These are phyloP conservation scores for Leucosporidium creatinivorum DNA, from an alignment of 768 basidiomycete species.

Conservation along the genomic window DNA sequence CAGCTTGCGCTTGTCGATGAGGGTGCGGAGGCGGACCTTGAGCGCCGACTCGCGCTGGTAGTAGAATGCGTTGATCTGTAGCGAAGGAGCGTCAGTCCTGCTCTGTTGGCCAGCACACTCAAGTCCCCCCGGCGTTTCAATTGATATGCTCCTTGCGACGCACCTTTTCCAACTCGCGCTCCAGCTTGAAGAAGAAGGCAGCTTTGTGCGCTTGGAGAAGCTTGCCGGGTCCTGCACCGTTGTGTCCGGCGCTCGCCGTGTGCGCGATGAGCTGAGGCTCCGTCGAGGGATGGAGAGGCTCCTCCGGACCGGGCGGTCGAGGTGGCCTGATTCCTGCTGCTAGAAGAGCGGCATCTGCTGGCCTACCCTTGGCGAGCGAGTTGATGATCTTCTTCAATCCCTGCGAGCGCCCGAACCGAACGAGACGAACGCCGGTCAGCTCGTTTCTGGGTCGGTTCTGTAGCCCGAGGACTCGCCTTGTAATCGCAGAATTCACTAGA, in stretches of 20 bases:
- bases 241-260: constrained; percentile 20
- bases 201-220: constrained; percentile 92
- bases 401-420: too few relatives aligned
- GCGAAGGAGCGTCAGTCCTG: neutral
- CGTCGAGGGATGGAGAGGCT: constrained; percentile 15
- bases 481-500: too few relatives aligned
- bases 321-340: constrained; percentile 57
- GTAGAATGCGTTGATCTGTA: constrained; percentile 94
- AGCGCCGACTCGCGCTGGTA: constrained; percentile 94
- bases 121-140: neutral
- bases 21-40: constrained; percentile 79
- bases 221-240: constrained; percentile 50
- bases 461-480: too few relatives aligned
- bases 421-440: neutral
- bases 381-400: constrained; percentile 69
- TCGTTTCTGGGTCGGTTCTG: neutral
- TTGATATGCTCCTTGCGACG: constrained; percentile 25
- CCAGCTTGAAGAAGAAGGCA: constrained; percentile 97
- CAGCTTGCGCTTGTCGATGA: constrained; percentile 80
- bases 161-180: constrained; percentile 95
- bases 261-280: constrained; percentile 18
- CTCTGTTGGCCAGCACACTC: too few relatives aligned
- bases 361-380: constrained; percentile 79
- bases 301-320: constrained; percentile 40
- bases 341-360: constrained; percentile 80